A percentile compares a stretch with the other conserved stretches of the same genome.
Conservation (phyloP, 2,329 filamentous ascomycete species). For the Fusarium bulbicola region DNA sequence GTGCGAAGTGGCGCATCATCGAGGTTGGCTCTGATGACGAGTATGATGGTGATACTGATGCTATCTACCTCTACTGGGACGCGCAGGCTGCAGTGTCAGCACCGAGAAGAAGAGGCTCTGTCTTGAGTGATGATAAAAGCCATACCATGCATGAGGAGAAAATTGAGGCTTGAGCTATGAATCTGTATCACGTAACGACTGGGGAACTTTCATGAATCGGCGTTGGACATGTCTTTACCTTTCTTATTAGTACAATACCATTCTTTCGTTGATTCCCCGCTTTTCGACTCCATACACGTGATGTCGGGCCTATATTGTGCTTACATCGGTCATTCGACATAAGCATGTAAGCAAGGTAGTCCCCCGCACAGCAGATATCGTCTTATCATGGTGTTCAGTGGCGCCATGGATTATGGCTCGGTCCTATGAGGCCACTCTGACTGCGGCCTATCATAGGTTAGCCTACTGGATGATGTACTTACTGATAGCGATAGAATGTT, state of each 20-base stretch:
- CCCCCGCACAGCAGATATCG: not conserved
- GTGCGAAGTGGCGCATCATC: constrained; percentile 49
- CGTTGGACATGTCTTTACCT: not conserved
- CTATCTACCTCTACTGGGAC: constrained; percentile 29
- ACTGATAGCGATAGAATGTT: not conserved
- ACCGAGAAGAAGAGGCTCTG: constrained; percentile 26
- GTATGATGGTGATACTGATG: not conserved
- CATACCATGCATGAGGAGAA: constrained; percentile 32
- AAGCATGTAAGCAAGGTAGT: not conserved
- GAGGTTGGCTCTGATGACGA: constrained; percentile 19
- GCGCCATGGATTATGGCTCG: too few relatives aligned
- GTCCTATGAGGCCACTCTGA: rapidly evolving
- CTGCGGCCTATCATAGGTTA: too few relatives aligned
- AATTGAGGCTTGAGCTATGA: not conserved
- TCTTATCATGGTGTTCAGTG: not conserved
- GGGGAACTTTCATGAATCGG: not conserved
- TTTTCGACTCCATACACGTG: too few relatives aligned
- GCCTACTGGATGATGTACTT: not conserved
- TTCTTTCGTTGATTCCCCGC: not conserved
- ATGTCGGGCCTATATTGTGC: rapidly evolving
- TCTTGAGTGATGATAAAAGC: constrained; percentile 21
- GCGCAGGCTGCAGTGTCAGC: constrained; percentile 21
- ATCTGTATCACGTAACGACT: not conserved
- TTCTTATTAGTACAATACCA: not conserved
- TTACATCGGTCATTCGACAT: too few relatives aligned